Conservation (phyloP, 129 eudicot genomes). For the Ambrosia trifida region DNA sequence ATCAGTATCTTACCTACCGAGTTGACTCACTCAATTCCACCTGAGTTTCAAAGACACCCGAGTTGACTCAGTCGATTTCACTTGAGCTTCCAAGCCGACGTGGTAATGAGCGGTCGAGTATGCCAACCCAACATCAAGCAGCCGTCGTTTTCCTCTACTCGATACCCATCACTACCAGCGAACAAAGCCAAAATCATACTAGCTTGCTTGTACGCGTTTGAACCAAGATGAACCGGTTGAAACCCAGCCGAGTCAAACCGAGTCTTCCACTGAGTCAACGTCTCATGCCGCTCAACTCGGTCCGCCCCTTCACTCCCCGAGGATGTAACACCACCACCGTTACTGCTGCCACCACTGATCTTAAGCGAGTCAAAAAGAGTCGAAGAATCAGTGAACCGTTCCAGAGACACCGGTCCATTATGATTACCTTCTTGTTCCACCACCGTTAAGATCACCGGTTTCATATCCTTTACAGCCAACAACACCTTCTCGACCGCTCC, state of each 20-base stretch:
- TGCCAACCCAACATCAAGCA: constrained; percentile 95
- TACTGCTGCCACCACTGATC: constrained; percentile 29
- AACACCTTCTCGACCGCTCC: constrained; percentile 68
- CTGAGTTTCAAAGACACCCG: background rate
- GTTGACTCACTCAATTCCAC: constrained; percentile 30
- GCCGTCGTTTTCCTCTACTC: constrained; percentile 69
- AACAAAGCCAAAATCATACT: constrained; percentile 73
- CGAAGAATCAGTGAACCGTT: constrained; percentile 81
- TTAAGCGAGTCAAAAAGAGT: constrained; percentile 76
- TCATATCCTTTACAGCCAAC: constrained; percentile 41
- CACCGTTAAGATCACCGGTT: constrained; percentile 64
- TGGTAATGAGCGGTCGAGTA: constrained; percentile 72
- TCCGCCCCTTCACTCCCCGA: constrained; percentile 53
- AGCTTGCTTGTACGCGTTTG: constrained; percentile 78
- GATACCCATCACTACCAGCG: constrained; percentile 78
- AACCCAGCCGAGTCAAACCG: constrained; percentile 60
- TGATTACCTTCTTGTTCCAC: constrained; percentile 83
- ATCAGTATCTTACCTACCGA: background rate
- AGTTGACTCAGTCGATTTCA: constrained; percentile 35
- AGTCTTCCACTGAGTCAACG: constrained; percentile 53
- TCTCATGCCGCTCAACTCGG: constrained; percentile 71
- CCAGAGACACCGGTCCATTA: constrained; percentile 61
- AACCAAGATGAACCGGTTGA: constrained; percentile 64
- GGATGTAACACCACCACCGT: background rate
- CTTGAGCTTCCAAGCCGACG: constrained; percentile 80